Percentiles rank a stretch among this genome's conserved stretches.
phyloP scores from a whole-genome alignment of 1,139 yeast genomes.

The Blastobotrys petasosporus region DNA sequence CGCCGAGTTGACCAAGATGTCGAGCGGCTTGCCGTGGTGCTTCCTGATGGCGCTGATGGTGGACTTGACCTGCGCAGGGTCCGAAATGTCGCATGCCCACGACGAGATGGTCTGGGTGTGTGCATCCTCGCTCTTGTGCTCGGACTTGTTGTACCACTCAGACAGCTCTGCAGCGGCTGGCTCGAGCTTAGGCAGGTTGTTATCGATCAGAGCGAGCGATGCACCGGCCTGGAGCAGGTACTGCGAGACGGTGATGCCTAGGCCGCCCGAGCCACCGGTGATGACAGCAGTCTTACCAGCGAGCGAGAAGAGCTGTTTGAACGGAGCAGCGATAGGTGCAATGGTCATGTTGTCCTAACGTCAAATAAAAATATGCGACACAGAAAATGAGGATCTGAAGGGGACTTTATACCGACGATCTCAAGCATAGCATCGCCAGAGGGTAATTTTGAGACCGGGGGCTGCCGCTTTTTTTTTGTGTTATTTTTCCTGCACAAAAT shows the following conservation, averaged over 20 bases:
- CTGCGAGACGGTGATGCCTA: constrained; percentile 50
- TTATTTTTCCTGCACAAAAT: not conserved
- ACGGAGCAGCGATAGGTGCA: constrained; percentile 10
- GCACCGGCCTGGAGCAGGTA: constrained; percentile 29
- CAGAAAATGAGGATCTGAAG: not conserved
- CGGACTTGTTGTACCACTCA: constrained; percentile 42
- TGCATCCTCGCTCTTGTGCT: constrained; percentile 6
- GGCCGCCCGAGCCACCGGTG: constrained; percentile 83
- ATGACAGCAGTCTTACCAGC: constrained; percentile 68
- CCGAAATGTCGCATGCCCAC: constrained; percentile 74
- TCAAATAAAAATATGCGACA: not conserved
- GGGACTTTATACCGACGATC: no score
- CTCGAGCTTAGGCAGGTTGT: constrained; percentile 52
- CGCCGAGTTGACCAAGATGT: constrained; percentile 67
- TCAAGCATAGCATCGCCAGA: no score
- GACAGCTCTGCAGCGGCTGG: constrained; percentile 55
- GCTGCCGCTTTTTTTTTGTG: not conserved
- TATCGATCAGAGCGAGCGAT: constrained; percentile 62
- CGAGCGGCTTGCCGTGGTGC: constrained; percentile 57
- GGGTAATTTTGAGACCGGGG: no score
- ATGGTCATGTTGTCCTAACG: constrained; percentile 1
- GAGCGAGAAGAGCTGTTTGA: constrained; percentile 33
- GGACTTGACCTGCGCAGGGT: constrained; percentile 53
- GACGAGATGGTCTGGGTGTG: constrained; percentile 40
- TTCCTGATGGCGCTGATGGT: constrained; percentile 44